phyloP scores from a whole-genome alignment of 148 eudicot species.

The Silene conica region DNA sequence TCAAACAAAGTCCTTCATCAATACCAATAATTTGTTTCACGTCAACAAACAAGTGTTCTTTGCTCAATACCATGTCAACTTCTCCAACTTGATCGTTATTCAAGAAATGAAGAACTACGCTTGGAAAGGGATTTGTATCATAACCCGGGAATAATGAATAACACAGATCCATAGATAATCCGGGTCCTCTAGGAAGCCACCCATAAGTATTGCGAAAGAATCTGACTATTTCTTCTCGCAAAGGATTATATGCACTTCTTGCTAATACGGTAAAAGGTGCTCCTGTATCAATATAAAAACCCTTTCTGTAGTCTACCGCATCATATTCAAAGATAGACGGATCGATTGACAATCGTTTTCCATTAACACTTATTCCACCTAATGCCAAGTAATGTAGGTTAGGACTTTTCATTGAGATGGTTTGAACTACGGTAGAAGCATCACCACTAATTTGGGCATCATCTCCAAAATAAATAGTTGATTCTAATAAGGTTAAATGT shows the following conservation, averaged over 20 bases:
- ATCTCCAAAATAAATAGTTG: constrained; percentile 6
- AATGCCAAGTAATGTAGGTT: neutral
- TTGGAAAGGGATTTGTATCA: neutral
- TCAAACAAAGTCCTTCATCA: neutral
- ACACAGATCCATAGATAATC: neutral
- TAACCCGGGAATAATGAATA: neutral
- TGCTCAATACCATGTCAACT: neutral
- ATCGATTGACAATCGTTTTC: neutral
- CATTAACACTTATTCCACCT: neutral
- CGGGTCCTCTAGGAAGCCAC: neutral
- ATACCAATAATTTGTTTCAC: neutral
- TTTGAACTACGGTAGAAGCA: neutral
- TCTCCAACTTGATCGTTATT: neutral
- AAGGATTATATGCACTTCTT: constrained; percentile 7
- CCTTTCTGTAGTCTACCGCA: neutral
- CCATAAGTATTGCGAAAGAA: neutral
- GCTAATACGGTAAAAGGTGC: constrained; percentile 7
- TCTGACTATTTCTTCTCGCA: neutral
- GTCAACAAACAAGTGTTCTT: neutral
- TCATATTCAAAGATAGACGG: constrained; percentile 6
- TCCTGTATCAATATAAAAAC: constrained; percentile 14
- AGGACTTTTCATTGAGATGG: neutral
- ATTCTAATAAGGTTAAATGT: neutral
- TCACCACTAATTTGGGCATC: constrained; percentile 11
- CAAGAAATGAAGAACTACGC: neutral